A percentile compares a stretch with the other conserved stretches of the same genome.
These are phyloP conservation scores for Lenwebbia sp. DNA, from an alignment of 345 rosid genomes.

Conservation along the genomic window DNA sequence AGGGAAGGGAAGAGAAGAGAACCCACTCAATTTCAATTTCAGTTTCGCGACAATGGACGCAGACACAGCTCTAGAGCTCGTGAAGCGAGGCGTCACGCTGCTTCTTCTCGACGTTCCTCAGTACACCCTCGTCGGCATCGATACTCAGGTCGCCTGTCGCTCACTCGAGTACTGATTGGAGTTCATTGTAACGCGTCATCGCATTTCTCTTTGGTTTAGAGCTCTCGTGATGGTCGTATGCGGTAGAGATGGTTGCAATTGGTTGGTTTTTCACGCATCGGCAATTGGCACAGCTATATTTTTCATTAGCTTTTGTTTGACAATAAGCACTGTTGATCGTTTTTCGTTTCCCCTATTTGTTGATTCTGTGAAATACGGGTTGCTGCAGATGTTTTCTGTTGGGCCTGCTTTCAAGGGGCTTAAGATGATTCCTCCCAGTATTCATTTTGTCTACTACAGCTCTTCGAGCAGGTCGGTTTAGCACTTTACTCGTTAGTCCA, in stretches of 20 bases:
- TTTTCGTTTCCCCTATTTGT: background rate
- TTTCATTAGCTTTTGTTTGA: background rate
- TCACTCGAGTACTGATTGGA: background rate
- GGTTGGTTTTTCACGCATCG: background rate
- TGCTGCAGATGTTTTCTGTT: slow-evolving; percentile 43
- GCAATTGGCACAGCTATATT: background rate
- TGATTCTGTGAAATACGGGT: background rate
- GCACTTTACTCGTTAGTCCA: background rate
- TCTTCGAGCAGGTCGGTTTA: slow-evolving; percentile 55
- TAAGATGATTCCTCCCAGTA: slow-evolving; percentile 95
- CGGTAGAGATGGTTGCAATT: background rate
- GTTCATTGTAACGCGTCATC: no score
- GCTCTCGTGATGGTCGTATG: background rate
- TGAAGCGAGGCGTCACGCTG: slow-evolving; percentile 62
- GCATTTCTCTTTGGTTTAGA: no score
- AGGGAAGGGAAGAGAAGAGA: background rate
- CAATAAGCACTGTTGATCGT: background rate
- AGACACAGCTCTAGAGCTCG: slow-evolving; percentile 67
- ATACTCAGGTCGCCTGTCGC: slow-evolving; percentile 48
- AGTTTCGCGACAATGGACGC: slow-evolving; percentile 38
- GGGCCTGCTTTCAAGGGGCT: slow-evolving; percentile 82
- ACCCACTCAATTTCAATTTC: background rate
- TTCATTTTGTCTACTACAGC: slow-evolving; percentile 76
- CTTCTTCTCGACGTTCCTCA: slow-evolving; percentile 89
- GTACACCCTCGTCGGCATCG: slow-evolving; percentile 66